These are phyloP conservation scores for Pulveroboletus sp. DNA, from an alignment of 768 basidiomycete genomes.

Conservation along the genomic window DNA sequence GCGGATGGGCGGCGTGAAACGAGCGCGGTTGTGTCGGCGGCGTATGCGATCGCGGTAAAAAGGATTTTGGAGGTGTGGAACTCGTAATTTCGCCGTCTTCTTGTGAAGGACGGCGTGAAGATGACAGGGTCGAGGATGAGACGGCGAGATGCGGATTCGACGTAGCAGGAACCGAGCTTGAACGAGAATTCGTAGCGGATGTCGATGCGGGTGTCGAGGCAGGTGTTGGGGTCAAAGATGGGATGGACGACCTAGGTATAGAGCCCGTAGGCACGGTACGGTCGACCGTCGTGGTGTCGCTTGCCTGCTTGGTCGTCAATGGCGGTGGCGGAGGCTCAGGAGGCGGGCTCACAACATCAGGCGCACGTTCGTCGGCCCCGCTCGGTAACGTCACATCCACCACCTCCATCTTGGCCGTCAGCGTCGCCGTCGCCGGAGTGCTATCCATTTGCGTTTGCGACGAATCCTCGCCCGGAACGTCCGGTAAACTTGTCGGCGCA, in stretches of 20 bases:
- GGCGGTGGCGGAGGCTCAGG: conserved; percentile 33
- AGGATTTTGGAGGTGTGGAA: conserved; percentile 34
- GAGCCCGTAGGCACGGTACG: neutral
- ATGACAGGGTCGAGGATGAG: conserved; percentile 9
- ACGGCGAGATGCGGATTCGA: conserved; percentile 4
- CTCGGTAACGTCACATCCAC: conserved; percentile 21
- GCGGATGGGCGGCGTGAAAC: conserved; percentile 31
- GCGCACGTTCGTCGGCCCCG: conserved; percentile 19
- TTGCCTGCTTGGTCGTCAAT: conserved; percentile 24
- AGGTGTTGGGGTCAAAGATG: conserved; percentile 9
- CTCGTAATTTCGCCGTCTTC: conserved; percentile 54
- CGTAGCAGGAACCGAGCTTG: conserved; percentile 19
- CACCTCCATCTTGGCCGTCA: conserved; percentile 25
- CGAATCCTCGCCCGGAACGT: conserved; percentile 5
- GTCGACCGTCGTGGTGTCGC: conserved; percentile 11
- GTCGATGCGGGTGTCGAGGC: conserved; percentile 24
- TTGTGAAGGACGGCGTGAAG: conserved; percentile 36
- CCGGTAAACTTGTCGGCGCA: neutral
- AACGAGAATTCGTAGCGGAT: conserved; percentile 21
- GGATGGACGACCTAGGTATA: neutral
- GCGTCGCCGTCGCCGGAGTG: conserved; percentile 9
- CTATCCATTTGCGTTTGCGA: conserved; percentile 7
- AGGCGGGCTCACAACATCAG: conserved; percentile 26
- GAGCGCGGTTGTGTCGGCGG: conserved; percentile 50
- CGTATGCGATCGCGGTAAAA: conserved; percentile 39